Conservation (phyloP, 495 filamentous ascomycete genomes). For the Penicillium daleae region DNA sequence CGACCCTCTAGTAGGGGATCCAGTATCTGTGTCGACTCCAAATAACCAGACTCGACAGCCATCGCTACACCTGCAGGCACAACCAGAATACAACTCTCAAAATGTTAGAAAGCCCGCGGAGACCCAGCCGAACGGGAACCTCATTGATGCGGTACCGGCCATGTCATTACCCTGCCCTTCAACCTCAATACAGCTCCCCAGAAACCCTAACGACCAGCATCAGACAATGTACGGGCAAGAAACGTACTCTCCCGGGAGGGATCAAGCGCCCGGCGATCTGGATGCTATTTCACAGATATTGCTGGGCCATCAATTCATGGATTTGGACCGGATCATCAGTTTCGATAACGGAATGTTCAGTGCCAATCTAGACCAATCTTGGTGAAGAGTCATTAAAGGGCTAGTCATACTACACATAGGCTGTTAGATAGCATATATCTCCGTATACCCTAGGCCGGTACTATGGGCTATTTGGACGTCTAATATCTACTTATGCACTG, state of each 20-base stretch:
- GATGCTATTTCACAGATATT: constrained; percentile 6
- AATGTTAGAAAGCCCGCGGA: background rate
- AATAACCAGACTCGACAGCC: background rate
- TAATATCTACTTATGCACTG: background rate
- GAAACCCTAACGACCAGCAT: background rate
- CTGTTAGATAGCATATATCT: background rate
- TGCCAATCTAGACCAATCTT: constrained; percentile 7
- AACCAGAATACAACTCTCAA: background rate
- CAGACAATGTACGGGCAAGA: background rate
- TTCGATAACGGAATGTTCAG: constrained; percentile 14
- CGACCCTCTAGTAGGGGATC: background rate
- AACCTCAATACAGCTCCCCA: background rate
- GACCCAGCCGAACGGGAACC: background rate
- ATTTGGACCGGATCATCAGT: constrained; percentile 15
- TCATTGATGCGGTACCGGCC: background rate
- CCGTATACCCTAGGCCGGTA: background rate
- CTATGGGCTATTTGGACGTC: background rate
- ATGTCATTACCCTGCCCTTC: background rate
- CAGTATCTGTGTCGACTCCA: background rate
- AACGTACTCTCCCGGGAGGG: background rate
- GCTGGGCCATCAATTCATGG: constrained; percentile 7
- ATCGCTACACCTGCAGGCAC: background rate
- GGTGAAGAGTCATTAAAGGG: background rate
- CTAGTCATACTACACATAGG: too few relatives aligned
- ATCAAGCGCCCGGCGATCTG: constrained; percentile 8